Conservation (phyloP, 805 yeast genomes). For the Nakazawaea wyomingensis region DNA sequence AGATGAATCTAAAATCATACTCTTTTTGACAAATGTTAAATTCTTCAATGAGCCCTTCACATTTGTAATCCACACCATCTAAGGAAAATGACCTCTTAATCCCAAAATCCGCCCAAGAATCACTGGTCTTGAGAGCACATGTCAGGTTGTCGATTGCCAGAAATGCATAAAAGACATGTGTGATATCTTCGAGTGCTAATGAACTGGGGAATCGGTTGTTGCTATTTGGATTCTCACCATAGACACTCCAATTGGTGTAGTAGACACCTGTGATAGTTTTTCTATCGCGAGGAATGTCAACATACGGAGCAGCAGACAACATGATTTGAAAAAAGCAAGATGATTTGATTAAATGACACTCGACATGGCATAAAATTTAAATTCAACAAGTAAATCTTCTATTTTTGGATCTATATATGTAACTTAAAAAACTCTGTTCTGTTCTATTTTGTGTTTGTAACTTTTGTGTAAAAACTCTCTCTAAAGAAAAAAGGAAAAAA, state of each 20-base stretch:
- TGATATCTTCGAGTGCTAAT: conserved; percentile 42
- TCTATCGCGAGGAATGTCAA: neutral
- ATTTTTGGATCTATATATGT: no score
- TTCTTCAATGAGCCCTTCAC: conserved; percentile 6
- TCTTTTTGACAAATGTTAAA: conserved; percentile 12
- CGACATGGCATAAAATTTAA: neutral
- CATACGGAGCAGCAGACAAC: neutral
- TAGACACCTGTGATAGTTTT: conserved; percentile 21
- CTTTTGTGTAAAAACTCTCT: no score
- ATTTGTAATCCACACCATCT: neutral
- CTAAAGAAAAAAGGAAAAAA: no score
- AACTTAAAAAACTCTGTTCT: no score
- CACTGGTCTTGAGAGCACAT: conserved; percentile 52
- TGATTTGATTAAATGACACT: no score
- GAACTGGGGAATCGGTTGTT: conserved; percentile 50
- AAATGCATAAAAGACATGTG: conserved; percentile 72
- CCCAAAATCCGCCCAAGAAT: conserved; percentile 65
- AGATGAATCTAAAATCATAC: conserved; percentile 40
- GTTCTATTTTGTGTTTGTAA: no score
- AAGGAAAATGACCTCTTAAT: conserved; percentile 16
- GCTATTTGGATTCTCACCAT: conserved; percentile 38
- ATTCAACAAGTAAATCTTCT: no score
- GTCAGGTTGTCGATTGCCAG: conserved; percentile 44
- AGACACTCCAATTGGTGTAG: conserved; percentile 55
- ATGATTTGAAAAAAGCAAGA: no score